Conservation (phyloP, 331 rosid species). For the Arachis monticola region DNA sequence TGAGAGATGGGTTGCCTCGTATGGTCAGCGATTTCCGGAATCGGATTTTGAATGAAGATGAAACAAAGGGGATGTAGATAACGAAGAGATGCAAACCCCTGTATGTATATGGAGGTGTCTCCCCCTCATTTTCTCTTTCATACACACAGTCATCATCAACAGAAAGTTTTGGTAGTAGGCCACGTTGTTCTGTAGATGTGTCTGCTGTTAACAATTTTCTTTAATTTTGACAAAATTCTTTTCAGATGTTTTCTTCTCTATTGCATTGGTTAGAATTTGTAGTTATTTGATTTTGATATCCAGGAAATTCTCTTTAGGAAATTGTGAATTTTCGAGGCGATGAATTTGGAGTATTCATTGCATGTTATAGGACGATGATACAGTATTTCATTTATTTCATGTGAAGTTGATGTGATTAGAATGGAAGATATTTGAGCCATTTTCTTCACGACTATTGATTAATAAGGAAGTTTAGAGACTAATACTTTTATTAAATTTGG, state of each 20-base stretch:
- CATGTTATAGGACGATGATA: conserved; percentile 4
- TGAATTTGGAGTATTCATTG: neutral
- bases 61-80: conserved; percentile 77
- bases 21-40: conserved; percentile 96
- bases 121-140: conserved; percentile 39
- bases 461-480: too few species aligned
- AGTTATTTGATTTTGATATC: conserved; percentile 36
- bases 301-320: conserved; percentile 9
- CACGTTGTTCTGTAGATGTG: conserved; percentile 42
- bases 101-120: conserved; percentile 59
- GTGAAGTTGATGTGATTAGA: neutral
- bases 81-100: conserved; percentile 34
- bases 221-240: conserved; percentile 46
- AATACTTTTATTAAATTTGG: too few species aligned
- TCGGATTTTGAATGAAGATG: conserved; percentile 95
- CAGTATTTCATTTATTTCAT: neutral
- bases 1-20: conserved; percentile 90
- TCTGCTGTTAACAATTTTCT: conserved; percentile 34
- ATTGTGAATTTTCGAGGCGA: neutral
- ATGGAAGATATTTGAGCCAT: neutral
- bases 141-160: conserved; percentile 31
- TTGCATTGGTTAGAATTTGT: conserved; percentile 37
- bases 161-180: conserved; percentile 39
- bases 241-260: conserved; percentile 33
- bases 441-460: too few species aligned